A percentile compares a stretch with the other conserved stretches of the same genome.
These are phyloP conservation scores for Verticillium dahliae DNA, from an alignment of 2,329 filamentous ascomycete genomes.

Conservation along the genomic window DNA sequence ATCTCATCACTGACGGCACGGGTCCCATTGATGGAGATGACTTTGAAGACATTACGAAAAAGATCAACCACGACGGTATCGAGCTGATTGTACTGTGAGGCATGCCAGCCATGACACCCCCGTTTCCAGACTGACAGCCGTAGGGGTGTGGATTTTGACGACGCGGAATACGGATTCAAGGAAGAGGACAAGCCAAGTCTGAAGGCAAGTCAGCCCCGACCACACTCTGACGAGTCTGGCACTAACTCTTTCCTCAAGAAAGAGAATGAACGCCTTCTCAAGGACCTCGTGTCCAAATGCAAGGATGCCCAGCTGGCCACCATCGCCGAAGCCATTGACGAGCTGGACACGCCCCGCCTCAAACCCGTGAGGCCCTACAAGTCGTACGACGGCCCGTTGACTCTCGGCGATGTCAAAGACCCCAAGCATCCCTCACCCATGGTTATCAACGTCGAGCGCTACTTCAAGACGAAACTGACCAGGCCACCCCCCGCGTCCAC, in stretches of 20 bases:
- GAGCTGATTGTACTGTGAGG: constrained; percentile 72
- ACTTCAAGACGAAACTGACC: constrained; percentile 77
- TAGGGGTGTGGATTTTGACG: constrained; percentile 90
- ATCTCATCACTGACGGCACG: constrained; percentile 78
- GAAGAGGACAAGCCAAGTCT: constrained; percentile 72
- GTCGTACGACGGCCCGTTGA: constrained; percentile 73
- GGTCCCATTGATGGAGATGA: constrained; percentile 67
- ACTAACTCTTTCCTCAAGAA: constrained; percentile 28
- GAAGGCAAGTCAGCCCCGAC: constrained; percentile 48
- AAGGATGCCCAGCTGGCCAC: constrained; percentile 70
- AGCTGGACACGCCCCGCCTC: constrained; percentile 68
- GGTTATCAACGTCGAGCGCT: constrained; percentile 82
- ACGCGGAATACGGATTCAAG: constrained; percentile 81
- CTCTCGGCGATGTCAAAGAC: constrained; percentile 62
- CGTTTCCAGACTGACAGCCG: constrained; percentile 2
- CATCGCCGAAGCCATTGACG: constrained; percentile 74
- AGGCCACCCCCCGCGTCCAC: constrained; percentile 69
- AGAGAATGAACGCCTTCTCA: constrained; percentile 67
- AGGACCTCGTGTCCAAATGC: constrained; percentile 59
- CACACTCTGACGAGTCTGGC: background rate
- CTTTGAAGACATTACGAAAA: constrained; percentile 60
- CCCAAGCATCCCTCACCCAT: constrained; percentile 64
- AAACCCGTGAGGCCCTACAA: constrained; percentile 72
- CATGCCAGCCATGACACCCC: background rate
- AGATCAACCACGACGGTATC: constrained; percentile 71